These are phyloP conservation scores for Capsicum pubescens DNA, from an alignment of 257 asterid genomes.

Conservation along the genomic window DNA sequence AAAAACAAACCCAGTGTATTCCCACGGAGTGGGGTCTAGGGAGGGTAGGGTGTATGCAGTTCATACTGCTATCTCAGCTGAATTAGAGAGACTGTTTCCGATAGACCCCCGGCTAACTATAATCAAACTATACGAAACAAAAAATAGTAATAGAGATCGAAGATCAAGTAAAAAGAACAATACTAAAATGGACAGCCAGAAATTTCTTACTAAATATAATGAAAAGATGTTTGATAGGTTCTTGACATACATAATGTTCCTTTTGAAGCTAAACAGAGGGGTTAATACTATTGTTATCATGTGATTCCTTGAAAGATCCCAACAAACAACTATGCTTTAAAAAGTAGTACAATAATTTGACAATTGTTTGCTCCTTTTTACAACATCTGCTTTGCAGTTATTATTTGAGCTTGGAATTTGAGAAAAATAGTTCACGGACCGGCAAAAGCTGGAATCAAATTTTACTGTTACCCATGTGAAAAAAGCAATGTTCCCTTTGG, in stretches of 20 bases:
- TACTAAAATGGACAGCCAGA: too few relatives aligned
- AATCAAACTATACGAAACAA: too few relatives aligned
- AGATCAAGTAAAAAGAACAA: too few relatives aligned
- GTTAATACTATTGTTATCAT: background rate
- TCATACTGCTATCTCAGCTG: too few relatives aligned
- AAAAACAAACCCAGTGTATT: too few relatives aligned
- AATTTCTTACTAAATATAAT: background rate
- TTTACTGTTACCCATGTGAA: constrained; percentile 24
- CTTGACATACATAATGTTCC: background rate
- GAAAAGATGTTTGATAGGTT: background rate
- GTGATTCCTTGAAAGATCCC: constrained; percentile 8
- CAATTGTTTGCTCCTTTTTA: background rate
- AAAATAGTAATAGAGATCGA: too few relatives aligned
- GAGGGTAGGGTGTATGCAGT: too few relatives aligned
- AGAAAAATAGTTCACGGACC: constrained; percentile 9
- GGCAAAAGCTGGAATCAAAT: background rate
- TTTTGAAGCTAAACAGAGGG: background rate
- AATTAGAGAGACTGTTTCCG: too few relatives aligned
- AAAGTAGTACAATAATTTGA: background rate
- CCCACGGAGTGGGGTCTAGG: too few relatives aligned
- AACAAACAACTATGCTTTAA: constrained; percentile 12
- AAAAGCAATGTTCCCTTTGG: background rate
- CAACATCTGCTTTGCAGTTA: background rate
- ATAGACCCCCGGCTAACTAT: too few relatives aligned
- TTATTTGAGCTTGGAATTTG: background rate